phyloP scores from a whole-genome alignment of 768 basidiomycete genomes.

The Coprinopsis marcescibilis region DNA sequence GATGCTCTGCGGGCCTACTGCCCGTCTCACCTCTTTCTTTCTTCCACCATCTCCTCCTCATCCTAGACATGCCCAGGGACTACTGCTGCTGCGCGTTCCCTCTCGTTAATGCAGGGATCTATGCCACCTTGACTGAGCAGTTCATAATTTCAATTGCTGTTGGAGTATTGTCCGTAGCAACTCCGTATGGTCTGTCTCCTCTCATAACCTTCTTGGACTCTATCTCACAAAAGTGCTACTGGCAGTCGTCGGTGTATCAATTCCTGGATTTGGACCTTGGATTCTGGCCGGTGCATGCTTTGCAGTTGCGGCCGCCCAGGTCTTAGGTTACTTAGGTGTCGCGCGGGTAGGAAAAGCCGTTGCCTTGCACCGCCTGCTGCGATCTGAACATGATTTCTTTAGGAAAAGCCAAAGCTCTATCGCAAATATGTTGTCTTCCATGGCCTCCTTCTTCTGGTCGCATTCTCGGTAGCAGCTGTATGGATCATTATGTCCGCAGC shows the following conservation, averaged over 20 bases:
- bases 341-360: constrained; percentile 66
- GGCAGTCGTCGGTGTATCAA: constrained; percentile 80
- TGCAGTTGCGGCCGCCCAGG: constrained; percentile 66
- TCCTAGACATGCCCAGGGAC: constrained; percentile 58
- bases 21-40: constrained; percentile 14
- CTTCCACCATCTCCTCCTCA: constrained; percentile 21
- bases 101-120: constrained; percentile 85
- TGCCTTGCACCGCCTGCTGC: background rate
- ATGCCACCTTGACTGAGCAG: constrained; percentile 73
- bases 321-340: constrained; percentile 84
- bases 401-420: constrained; percentile 67
- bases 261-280: constrained; percentile 69
- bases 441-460: constrained; percentile 42
- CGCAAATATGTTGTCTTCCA: constrained; percentile 69
- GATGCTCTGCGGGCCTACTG: constrained; percentile 3
- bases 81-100: constrained; percentile 96
- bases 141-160: constrained; percentile 57
- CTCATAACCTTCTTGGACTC: background rate
- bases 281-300: constrained; percentile 76
- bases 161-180: constrained; percentile 70
- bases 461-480: constrained; percentile 72
- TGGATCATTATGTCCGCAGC: constrained; percentile 80
- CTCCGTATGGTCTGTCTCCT: constrained; percentile 63
- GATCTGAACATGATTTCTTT: constrained; percentile 3
- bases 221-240: constrained; percentile 5